Evolutionary conservation across 352 stramenopile species (phyloP), one percentile per base, ranked within the genome.

Genomic region (Pelagophyceae sp.): DNA sequence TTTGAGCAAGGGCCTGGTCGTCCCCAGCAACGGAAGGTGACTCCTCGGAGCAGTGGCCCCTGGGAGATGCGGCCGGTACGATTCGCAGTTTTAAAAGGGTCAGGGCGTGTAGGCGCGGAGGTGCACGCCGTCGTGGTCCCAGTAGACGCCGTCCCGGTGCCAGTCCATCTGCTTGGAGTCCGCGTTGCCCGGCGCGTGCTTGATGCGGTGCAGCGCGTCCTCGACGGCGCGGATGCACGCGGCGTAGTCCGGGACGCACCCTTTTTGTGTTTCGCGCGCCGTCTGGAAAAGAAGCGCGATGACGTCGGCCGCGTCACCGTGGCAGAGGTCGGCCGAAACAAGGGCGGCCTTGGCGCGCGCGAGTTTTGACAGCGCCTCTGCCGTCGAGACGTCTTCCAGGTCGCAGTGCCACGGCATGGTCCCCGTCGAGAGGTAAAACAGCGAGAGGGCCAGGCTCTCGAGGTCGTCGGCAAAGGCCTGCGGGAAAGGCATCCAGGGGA

Each of bases 381-480:
- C 45, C 11, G 11, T 54, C 45, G n/a, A n/a, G n/a, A n/a, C n/a
- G n/a, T n/a, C n/a, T n/a, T n/a, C n/a, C 11, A 54, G 45, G 11
- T 54, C 11, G 11, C 11, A 23, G 45, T 54, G 11, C 45, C 45
- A 54, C 11, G 45, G 45, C 45, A 54, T 54, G 11, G 11, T 54
- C 45, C 15, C 58, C 11, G 11, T 15, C 11, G 31, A 27, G 58
- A 67, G 58, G 58, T 67, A 67, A 27, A 15, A 17, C 58, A 67
- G 11, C 15, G 58, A 11, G 58, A 67, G 58, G 58, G 58, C 58
- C 15, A 67, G 58, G 29, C 11, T 31, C 58, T 67, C 58, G 58
- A 67, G 58, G 58, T 67, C 58, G 58, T 67, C 58, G 15, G 58
- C 58, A 31, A 54, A 54, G 45, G 45, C 45, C 45, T 54, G 23